These are phyloP conservation scores for Fraxinus sp. DNA, from an alignment of 305 asterid genomes.

Conservation along the genomic window DNA sequence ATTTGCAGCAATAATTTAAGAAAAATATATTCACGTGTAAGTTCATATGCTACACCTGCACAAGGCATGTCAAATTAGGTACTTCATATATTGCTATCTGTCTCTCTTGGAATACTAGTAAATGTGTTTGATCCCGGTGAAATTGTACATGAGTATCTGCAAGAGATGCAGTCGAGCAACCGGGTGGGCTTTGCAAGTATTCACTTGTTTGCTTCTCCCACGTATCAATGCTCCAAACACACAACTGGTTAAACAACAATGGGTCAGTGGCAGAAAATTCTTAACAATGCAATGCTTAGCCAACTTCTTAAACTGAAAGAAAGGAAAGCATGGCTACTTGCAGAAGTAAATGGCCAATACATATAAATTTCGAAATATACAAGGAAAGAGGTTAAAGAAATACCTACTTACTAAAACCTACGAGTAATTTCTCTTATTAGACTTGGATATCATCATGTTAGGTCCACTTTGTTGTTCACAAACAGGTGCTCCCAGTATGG, in stretches of 20 bases:
- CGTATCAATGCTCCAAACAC: constrained; percentile 23
- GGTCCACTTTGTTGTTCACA: background rate
- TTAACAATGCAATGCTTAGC: background rate
- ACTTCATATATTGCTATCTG: constrained; percentile 29
- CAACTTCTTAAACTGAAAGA: background rate
- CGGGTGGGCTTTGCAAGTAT: constrained; percentile 17
- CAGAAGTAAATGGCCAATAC: background rate
- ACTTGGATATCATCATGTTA: background rate
- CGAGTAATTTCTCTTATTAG: background rate
- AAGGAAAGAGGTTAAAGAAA: background rate
- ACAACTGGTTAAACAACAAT: constrained; percentile 1
- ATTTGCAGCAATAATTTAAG: background rate
- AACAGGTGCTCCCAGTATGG: background rate
- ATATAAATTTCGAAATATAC: background rate
- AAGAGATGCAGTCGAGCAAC: background rate
- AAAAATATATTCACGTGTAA: background rate
- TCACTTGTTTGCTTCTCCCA: constrained; percentile 24
- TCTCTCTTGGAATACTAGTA: constrained; percentile 24
- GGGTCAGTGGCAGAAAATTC: background rate
- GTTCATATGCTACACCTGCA: background rate
- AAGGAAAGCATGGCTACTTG: background rate
- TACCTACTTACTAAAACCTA: background rate
- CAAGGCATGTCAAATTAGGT: constrained; percentile 2
- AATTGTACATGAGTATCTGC: constrained; percentile 26
- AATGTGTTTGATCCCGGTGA: constrained; percentile 20